phyloP scores from a whole-genome alignment of 208 protist genomes.

The Crithidia brevicula region DNA sequence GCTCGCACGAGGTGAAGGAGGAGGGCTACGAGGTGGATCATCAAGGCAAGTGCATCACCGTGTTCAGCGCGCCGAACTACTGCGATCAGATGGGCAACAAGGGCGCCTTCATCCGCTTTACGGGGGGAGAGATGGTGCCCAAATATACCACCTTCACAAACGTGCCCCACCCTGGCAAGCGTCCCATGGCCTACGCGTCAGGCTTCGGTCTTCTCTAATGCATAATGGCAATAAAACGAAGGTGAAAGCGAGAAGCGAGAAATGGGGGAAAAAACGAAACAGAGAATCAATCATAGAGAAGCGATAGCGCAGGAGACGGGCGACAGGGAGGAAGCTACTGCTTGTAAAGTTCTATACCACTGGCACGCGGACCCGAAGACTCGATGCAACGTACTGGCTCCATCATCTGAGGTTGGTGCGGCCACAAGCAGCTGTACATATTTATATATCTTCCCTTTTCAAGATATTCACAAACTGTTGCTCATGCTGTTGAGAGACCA shows the following conservation, averaged over 20 bases:
- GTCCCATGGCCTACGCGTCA: constrained; percentile 82
- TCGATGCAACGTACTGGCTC: too few species aligned
- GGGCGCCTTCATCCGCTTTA: constrained; percentile 90
- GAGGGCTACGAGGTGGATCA: constrained; percentile 96
- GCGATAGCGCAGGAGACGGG: too few species aligned
- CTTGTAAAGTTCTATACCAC: too few species aligned
- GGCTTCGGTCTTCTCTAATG: constrained; percentile 59
- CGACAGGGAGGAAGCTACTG: too few species aligned
- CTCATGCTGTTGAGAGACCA: too few species aligned
- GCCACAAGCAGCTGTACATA: too few species aligned
- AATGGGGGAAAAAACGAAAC: neutral
- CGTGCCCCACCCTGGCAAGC: constrained; percentile 82
- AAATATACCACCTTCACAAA: constrained; percentile 76
- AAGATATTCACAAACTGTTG: too few species aligned
- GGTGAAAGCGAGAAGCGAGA: neutral
- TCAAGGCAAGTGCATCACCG: constrained; percentile 91
- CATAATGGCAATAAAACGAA: neutral
- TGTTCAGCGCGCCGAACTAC: constrained; percentile 99
- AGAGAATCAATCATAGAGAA: too few species aligned
- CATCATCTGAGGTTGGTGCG: too few species aligned
- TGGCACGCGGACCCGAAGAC: too few species aligned
- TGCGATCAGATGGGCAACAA: constrained; percentile 97
- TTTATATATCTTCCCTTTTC: too few species aligned
- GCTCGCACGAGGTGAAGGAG: constrained; percentile 98
- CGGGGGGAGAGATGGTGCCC: constrained; percentile 74